Evolutionary conservation across 1,284 basidiomycete genomes (phyloP).

Genomic region (Tetrapyrgos nigripes): DNA sequence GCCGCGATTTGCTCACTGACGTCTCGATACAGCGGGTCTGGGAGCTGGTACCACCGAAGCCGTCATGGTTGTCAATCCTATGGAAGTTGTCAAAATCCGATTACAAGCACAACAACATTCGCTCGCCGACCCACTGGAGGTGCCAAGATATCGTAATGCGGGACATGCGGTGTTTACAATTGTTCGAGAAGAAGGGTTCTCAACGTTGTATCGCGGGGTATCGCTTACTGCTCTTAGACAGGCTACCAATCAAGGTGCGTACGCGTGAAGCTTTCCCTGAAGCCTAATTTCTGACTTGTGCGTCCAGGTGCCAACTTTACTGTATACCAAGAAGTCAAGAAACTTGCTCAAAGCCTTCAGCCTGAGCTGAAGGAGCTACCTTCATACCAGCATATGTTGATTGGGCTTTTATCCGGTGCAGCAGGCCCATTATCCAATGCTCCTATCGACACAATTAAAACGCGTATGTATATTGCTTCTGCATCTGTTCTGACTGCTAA

Average conservation of each 20-base stretch:
- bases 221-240: conserved; percentile 93
- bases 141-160: conserved; percentile 95
- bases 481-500: conserved; percentile 7
- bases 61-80: conserved; percentile 93
- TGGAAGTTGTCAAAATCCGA: conserved; percentile 99
- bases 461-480: conserved; percentile 59
- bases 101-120: conserved; percentile 99
- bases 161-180: conserved; percentile 97
- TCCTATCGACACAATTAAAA: conserved; percentile 98
- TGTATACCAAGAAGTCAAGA: conserved; percentile 97
- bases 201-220: conserved; percentile 92
- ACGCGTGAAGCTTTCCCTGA: not conserved
- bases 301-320: conserved; percentile 93
- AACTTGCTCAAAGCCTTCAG: conserved; percentile 77
- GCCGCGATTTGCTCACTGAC: conserved; percentile 1
- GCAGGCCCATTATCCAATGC: conserved; percentile 98
- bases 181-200: conserved; percentile 89
- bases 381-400: conserved; percentile 93
- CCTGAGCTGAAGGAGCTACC: conserved; percentile 82
- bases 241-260: conserved; percentile 95
- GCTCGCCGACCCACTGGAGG: conserved; percentile 93
- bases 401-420: conserved; percentile 95
- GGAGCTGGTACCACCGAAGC: conserved; percentile 96
- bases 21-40: conserved; percentile 73
- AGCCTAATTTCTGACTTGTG: conserved; percentile 1